A percentile compares a stretch with the other conserved stretches of the same genome.
Evolutionary conservation across 108 stramenopile genomes (phyloP).

Genomic region (Halocafeteria seosinensis): DNA sequence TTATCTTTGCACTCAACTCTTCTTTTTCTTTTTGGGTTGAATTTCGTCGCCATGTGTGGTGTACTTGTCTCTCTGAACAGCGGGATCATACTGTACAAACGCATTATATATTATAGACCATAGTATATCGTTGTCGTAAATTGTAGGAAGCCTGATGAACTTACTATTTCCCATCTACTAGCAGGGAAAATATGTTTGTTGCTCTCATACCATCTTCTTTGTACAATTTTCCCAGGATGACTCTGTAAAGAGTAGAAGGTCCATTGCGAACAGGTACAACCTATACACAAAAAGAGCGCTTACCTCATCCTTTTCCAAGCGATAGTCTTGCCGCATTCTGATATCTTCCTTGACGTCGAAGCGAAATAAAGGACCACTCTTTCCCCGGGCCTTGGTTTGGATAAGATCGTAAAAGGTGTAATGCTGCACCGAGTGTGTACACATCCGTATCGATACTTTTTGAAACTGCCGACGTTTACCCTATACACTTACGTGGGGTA

Average conservation of each 20-base stretch:
- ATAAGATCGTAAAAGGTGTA: conserved; percentile 89
- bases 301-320: conserved; percentile 53
- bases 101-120: too few species aligned
- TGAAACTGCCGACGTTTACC: too few species aligned
- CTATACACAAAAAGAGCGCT: too few species aligned
- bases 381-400: conserved; percentile 75
- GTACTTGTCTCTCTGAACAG: background rate
- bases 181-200: conserved; percentile 98
- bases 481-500: too few species aligned
- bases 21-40: background rate
- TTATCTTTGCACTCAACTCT: too few species aligned
- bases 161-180: conserved; percentile 81
- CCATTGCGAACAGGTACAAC: too few species aligned
- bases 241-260: conserved; percentile 45
- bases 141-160: conserved; percentile 56
- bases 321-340: conserved; percentile 49
- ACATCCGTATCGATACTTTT: too few species aligned
- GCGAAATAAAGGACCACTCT: conserved; percentile 81
- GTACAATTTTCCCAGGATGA: conserved; percentile 87
- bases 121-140: too few species aligned
- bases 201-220: conserved; percentile 78
- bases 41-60: background rate
- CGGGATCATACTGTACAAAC: background rate
- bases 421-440: too few species aligned
- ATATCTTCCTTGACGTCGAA: conserved; percentile 90